phyloP scores from a whole-genome alignment of 169 alveolate species.

The Eimeria necatrix region DNA sequence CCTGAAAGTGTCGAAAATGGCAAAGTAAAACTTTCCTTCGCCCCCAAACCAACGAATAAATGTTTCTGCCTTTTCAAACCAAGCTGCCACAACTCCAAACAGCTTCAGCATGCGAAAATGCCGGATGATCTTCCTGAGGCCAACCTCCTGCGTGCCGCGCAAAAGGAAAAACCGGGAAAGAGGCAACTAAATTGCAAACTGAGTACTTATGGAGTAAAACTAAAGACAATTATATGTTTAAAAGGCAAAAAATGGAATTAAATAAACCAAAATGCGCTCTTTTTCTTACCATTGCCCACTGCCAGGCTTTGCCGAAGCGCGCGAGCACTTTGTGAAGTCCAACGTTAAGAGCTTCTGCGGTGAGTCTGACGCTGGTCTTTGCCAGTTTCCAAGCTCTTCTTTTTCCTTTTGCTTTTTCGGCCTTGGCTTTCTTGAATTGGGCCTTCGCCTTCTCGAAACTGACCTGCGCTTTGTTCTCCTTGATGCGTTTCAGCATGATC shows the following conservation, averaged over 20 bases:
- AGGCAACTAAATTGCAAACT: neutral
- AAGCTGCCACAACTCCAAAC: neutral
- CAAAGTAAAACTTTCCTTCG: neutral
- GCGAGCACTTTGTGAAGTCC: conserved; percentile 8
- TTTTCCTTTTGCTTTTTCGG: neutral
- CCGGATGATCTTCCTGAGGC: conserved; percentile 34
- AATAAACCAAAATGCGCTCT: neutral
- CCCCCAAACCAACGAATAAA: neutral
- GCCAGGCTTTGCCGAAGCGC: conserved; percentile 39
- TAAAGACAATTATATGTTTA: neutral
- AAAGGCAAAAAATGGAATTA: neutral
- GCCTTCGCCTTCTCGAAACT: neutral
- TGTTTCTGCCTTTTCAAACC: conserved; percentile 1
- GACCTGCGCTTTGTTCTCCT: neutral
- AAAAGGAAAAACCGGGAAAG: neutral
- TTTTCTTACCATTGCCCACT: conserved; percentile 48
- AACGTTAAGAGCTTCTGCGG: conserved; percentile 11
- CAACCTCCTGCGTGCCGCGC: conserved; percentile 2
- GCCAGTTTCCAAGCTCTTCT: neutral
- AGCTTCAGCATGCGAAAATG: conserved; percentile 35
- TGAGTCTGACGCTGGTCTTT: conserved; percentile 42
- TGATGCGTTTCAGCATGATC: neutral
- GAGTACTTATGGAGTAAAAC: neutral
- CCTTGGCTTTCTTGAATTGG: neutral
- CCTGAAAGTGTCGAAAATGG: conserved; percentile 5